Evolutionary conservation across 352 stramenopile species (phyloP).

Genomic region (Saprolegnia parasitica): DNA sequence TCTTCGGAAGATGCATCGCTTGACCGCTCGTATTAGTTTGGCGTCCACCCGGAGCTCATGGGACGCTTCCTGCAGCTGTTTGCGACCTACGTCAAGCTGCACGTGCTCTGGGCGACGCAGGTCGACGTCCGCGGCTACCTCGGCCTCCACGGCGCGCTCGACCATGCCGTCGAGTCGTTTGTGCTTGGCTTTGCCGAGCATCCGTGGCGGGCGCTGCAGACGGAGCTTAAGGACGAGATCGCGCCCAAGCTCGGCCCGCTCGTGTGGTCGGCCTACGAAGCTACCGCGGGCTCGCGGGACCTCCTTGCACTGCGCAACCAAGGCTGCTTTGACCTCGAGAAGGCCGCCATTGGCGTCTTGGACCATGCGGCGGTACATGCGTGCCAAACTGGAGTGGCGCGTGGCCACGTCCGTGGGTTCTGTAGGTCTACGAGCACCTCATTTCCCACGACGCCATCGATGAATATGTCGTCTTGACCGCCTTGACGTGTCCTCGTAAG

Average conservation of each 20-base stretch:
- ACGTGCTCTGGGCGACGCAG: neutral
- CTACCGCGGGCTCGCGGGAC: neutral
- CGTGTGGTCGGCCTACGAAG: neutral
- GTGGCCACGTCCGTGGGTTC: neutral
- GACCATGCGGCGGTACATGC: neutral
- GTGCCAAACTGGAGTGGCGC: neutral
- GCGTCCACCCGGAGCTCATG: neutral
- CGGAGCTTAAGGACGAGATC: neutral
- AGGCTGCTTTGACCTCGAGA: neutral
- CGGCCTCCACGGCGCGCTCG: neutral
- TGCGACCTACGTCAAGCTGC: neutral
- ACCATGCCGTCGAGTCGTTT: neutral
- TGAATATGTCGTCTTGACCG: neutral
- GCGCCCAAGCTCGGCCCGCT: neutral
- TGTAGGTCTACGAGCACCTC: neutral
- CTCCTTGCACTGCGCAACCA: neutral
- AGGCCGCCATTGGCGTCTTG: neutral
- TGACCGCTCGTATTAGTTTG: no score
- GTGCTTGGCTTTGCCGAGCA: neutral
- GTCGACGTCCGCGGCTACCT: neutral
- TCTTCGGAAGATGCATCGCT: no score
- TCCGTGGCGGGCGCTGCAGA: neutral
- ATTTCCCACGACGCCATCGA: neutral
- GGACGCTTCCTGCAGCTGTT: neutral
- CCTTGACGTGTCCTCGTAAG: neutral